Evolutionary conservation across 2,329 filamentous ascomycete genomes (phyloP), one percentile per base, ranked within the genome.

Genomic region (Sporothrix globosa): DNA sequence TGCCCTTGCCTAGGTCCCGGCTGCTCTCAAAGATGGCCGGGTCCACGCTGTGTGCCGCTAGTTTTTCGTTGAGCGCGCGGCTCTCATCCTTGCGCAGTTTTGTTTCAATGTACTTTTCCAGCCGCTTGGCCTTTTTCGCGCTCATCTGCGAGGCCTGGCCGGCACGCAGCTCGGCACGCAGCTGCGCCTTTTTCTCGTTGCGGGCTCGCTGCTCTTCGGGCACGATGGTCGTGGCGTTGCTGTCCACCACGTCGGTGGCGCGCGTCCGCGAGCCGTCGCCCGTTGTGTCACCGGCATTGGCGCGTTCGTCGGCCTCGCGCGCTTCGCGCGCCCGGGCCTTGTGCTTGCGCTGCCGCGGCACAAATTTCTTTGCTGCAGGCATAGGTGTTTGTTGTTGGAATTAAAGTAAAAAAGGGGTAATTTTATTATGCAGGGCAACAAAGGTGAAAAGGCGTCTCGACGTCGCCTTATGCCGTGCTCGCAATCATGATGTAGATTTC

Each of bases 11-110:
- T 10, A 98, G 81, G 70, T 88, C 88, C 74, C 88, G 92, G 68
- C 91, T 92, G 78, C 93, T 97, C 71, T 89, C 85, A 72, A 97
- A 90, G 24, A 93, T 82, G 73, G 87, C 92, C 1, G 92, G 97
- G 78, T 98, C 94, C 74, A 96, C 87, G 77, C 91, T 93, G 69
- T 88, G 86, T 72, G 88, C 85, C 21, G 92, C 92, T 34, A 99
- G 85, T 78, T 96, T 94, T 77, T 92, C 91, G 75, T 98, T 85
- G 41, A 99, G 83, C 70, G 89, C 91, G 39, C 92, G 85, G 76
- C 92, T 97, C 79, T 98, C 95, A 77, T 99, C 96, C 79, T 97
- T 97, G 79, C 90, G 92, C 60, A 99, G 83, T 84, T 99, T 99
- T 71, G 87, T 96, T 76, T 98, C 94, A 74, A 90, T 89, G 77